Base-by-base conservation (phyloP, 768 basidiomycete species). In the Holtermanniella nyarrowii region DNA sequence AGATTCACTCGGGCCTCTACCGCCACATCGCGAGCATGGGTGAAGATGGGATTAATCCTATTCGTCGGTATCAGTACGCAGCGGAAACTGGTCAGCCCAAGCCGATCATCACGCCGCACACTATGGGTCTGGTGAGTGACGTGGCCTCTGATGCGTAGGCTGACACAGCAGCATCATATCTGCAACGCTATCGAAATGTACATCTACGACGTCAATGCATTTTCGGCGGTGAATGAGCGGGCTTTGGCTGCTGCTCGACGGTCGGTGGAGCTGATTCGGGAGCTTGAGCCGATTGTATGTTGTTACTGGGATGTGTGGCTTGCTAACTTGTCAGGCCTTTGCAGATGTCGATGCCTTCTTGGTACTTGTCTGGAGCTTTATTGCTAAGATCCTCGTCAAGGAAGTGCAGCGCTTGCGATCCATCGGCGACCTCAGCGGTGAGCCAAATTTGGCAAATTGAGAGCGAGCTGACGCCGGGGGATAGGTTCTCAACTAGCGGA, bases 201-300 rank as follows among this genome's bases (percentile, higher is more conserved):
- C 20, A 26, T 67, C 40, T 57, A 62, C 42, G 65, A 67, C 43
- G 54, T 64, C 56, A 62, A 67, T 52, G 60, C 62, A n/a, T 49
- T 62, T 27, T 59, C 62, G 20, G 31, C 52, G 12, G 60, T 60
- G 47, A 67, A 67, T 42, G 40, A 43, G n/a, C 56, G 59, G 20
- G 65, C 62, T 5, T 48, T 67, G 5, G 25, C 21, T 5, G 58
- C 46, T n/a, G 62, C 60, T 5, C 49, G 60, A 18, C 52, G 46
- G 44, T 39, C 49, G 24, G 59, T 60, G 3, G 56, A 55, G 5
- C 31, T 64, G 21, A 46, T 67, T 46, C 40, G 52, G 23, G 26
- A 55, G 12, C n/a, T 62, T 7, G 54, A 56, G 3, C 54, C 56
- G 3, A 44, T 66, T 11, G 64, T 66, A 42, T 49, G 61, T 58